Evolutionary conservation across 352 stramenopile genomes (phyloP).

Genomic region (Globisporangium cederbergense): DNA sequence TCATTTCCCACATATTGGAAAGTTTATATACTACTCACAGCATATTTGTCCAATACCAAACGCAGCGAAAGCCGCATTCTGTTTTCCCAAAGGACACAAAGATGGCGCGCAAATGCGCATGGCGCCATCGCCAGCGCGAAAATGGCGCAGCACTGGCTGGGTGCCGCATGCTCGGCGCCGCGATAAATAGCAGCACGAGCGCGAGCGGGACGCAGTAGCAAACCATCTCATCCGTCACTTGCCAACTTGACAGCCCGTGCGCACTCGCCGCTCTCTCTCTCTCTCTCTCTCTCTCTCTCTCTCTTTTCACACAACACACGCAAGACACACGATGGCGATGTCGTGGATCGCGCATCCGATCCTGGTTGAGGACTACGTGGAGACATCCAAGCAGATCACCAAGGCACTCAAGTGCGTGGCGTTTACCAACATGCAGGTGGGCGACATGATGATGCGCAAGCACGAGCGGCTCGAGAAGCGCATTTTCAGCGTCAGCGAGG

Average conservation of each 20-base stretch:
- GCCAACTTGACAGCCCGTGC: slow-evolving; percentile 11
- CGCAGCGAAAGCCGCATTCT: not conserved
- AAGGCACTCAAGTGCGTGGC: slow-evolving; percentile 66
- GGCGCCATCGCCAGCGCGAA: not conserved
- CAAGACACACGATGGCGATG: slow-evolving; percentile 22
- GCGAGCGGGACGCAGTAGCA: too few relatives aligned
- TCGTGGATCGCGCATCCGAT: slow-evolving; percentile 30
- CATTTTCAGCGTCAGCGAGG: slow-evolving; percentile 36
- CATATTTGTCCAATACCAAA: not conserved
- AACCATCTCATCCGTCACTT: not conserved
- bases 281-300: not conserved
- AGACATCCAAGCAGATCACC: slow-evolving; percentile 57
- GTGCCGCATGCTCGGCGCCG: not conserved
- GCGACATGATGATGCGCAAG: slow-evolving; percentile 51
- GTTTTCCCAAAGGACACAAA: not conserved
- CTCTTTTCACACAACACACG: not conserved
- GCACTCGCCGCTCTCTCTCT: not conserved
- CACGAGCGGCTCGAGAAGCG: slow-evolving; percentile 42
- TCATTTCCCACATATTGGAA: not conserved
- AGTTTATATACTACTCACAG: not conserved
- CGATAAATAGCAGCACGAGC: not conserved
- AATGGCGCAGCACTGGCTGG: not conserved
- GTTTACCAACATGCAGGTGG: slow-evolving; percentile 58
- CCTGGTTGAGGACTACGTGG: slow-evolving; percentile 27
- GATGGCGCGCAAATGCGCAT: not conserved